Conservation (phyloP, 2,329 filamentous ascomycete genomes). For the Trichophyton rubrum region DNA sequence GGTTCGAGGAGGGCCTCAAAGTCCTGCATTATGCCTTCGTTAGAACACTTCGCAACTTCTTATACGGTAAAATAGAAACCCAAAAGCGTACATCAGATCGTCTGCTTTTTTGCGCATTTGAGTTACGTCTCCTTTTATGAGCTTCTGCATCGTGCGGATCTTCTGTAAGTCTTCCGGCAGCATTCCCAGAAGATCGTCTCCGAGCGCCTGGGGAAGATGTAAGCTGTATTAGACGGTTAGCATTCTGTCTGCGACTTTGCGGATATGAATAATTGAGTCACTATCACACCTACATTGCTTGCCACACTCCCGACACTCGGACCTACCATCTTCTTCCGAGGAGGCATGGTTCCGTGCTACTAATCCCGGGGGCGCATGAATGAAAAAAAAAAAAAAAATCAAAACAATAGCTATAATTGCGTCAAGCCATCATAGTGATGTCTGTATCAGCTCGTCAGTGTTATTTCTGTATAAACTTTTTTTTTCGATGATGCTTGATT, state of each 20-base stretch:
- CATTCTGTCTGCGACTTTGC: background rate
- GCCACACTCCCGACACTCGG: background rate
- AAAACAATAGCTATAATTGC: background rate
- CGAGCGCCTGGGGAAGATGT: background rate
- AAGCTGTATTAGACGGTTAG: background rate
- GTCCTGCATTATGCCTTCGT: conserved; percentile 17
- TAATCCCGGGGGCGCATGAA: background rate
- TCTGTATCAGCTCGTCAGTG: background rate
- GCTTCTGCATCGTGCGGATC: background rate
- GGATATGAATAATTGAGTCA: background rate
- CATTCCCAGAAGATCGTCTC: background rate
- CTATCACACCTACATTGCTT: background rate
- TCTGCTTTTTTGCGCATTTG: conserved; percentile 5
- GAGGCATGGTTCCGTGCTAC: background rate
- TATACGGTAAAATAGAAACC: background rate
- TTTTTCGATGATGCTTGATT: background rate
- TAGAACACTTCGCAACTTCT: background rate
- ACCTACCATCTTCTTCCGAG: background rate
- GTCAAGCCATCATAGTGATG: background rate
- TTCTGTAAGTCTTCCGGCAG: background rate
- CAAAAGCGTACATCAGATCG: conserved; percentile 4
- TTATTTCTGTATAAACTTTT: background rate
- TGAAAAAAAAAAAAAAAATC: background rate
- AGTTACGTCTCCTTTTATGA: background rate
- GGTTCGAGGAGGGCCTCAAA: conserved; percentile 56